phyloP scores from a whole-genome alignment of 805 yeast genomes.

The Ascoidea asiatica region DNA sequence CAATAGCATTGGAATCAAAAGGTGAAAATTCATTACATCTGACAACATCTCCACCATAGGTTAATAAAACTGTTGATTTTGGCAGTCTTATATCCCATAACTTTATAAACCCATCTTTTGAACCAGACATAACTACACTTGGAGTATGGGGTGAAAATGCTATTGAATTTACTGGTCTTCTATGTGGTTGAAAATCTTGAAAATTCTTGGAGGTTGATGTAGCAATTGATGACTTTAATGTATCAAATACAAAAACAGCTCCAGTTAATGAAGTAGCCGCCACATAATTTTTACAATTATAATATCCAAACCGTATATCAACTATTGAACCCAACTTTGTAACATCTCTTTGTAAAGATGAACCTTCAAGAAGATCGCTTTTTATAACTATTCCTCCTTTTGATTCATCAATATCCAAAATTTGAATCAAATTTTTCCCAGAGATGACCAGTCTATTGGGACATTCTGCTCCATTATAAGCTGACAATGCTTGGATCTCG shows the following conservation, averaged over 20 bases:
- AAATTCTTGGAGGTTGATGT: conserved; percentile 15
- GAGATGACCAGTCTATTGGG: conserved; percentile 21
- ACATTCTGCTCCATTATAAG: conserved; percentile 1
- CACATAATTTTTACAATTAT: conserved; percentile 21
- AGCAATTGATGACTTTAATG: conserved; percentile 15
- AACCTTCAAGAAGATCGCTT: conserved; percentile 21
- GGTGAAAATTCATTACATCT: conserved; percentile 40
- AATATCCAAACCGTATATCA: conserved; percentile 30
- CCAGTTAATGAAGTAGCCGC: conserved; percentile 36
- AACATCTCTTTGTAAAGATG: conserved; percentile 17
- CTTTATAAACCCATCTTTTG: conserved; percentile 70
- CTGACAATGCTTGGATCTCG: conserved; percentile 7
- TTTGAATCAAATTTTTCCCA: conserved; percentile 27
- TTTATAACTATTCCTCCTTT: conserved; percentile 17
- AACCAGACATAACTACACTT: conserved; percentile 41
- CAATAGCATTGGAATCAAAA: conserved; percentile 40
- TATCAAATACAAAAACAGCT: conserved; percentile 24
- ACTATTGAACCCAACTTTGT: conserved; percentile 25
- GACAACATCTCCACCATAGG: conserved; percentile 16
- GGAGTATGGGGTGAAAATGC: conserved; percentile 24
- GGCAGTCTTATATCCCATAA: conserved; percentile 58
- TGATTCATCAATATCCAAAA: conserved; percentile 19
- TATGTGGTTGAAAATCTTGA: conserved; percentile 25
- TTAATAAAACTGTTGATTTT: conserved; percentile 22
- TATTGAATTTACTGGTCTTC: conserved; percentile 31